Evolutionary conservation across 1,284 basidiomycete genomes (phyloP).

Genomic region (Pterulicium gracile): DNA sequence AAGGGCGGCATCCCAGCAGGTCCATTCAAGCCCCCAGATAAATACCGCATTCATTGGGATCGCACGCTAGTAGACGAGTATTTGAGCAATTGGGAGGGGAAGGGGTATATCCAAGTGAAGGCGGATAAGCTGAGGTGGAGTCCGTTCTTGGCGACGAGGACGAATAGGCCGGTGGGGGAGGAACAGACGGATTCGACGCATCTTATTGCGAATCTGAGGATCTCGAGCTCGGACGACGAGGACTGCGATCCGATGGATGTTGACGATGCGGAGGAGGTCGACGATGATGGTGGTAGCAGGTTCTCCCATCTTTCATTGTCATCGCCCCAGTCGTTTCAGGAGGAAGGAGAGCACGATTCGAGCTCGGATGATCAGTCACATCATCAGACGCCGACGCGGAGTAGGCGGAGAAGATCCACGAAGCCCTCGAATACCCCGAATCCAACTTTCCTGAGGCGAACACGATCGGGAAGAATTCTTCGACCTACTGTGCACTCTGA

Average conservation of each 20-base stretch:
- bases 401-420: too few relatives aligned
- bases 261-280: not conserved
- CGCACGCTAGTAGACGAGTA: constrained; percentile 57
- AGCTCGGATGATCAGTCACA: not conserved
- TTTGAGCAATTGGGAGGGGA: constrained; percentile 63
- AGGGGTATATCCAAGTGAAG: constrained; percentile 72
- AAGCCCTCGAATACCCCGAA: too few relatives aligned
- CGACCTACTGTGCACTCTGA: too few relatives aligned
- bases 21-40: constrained; percentile 58
- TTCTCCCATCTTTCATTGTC: not conserved
- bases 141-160: constrained; percentile 74
- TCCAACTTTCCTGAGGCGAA: too few relatives aligned
- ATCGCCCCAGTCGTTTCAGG: not conserved
- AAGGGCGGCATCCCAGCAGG: constrained; percentile 32
- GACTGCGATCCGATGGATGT: not conserved
- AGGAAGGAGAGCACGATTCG: not conserved
- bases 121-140: constrained; percentile 92
- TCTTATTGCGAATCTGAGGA: constrained; percentile 7
- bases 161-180: constrained; percentile 30
- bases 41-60: constrained; percentile 76
- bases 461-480: too few relatives aligned
- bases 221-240: not conserved
- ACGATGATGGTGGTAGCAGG: not conserved
- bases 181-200: constrained; percentile 20
- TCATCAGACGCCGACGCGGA: too few relatives aligned